phyloP scores from a whole-genome alignment of 139 green algal species.

The Haematococcus lacustris region DNA sequence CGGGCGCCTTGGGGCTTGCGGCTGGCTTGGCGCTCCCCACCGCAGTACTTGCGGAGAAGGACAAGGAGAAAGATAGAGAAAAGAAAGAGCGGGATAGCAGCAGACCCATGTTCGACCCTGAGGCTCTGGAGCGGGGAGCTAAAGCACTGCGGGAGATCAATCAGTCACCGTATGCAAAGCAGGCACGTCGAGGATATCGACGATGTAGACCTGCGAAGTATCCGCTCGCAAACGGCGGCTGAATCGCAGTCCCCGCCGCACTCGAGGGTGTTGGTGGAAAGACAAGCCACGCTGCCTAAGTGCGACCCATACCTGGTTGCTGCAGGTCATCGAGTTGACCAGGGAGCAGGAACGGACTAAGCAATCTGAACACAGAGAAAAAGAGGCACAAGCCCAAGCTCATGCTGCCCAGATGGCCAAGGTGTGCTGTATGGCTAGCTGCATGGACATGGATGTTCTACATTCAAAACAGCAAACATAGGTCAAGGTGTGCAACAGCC shows the following conservation, averaged over 20 bases:
- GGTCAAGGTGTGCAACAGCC: too few relatives aligned
- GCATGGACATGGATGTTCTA: too few relatives aligned
- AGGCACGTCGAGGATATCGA: too few relatives aligned
- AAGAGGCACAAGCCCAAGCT: constrained; percentile 61
- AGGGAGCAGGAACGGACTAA: constrained; percentile 89
- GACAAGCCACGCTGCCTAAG: too few relatives aligned
- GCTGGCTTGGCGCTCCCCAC: neutral
- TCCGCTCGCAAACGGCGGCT: too few relatives aligned
- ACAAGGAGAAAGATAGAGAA: constrained; percentile 11
- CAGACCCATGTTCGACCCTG: constrained; percentile 82
- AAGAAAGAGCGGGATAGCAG: too few relatives aligned
- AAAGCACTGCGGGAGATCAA: constrained; percentile 97
- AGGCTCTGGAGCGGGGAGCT: constrained; percentile 91
- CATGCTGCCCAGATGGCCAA: constrained; percentile 35
- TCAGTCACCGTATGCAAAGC: constrained; percentile 82
- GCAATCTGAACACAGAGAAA: constrained; percentile 65
- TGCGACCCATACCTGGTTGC: too few relatives aligned
- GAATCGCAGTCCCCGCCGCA: too few relatives aligned
- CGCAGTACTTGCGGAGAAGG: constrained; percentile 16
- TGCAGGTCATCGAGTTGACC: constrained; percentile 83
- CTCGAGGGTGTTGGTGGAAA: too few relatives aligned
- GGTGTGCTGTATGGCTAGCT: too few relatives aligned
- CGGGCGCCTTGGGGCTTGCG: neutral
- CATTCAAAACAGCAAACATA: too few relatives aligned
- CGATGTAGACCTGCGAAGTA: too few relatives aligned